Evolutionary conservation across 129 eudicot species (phyloP).

Genomic region (Centrapalus pauciflorus): DNA sequence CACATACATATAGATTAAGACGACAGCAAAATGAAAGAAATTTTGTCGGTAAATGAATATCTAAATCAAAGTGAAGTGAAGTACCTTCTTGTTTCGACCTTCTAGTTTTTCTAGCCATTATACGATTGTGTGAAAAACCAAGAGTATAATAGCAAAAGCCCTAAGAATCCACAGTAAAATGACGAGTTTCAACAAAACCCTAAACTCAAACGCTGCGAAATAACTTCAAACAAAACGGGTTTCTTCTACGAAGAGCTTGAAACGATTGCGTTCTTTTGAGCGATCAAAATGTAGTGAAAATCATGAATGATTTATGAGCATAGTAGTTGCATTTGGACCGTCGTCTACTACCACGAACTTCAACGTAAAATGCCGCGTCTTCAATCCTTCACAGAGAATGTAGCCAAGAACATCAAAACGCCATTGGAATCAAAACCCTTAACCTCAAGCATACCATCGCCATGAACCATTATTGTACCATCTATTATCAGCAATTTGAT

Average conservation of each 20-base stretch:
- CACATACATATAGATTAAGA: background rate
- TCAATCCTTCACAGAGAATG: background rate
- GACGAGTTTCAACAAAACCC: slow-evolving; percentile 19
- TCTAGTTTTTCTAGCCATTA: slow-evolving; percentile 25
- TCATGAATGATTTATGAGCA: background rate
- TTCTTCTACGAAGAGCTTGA: slow-evolving; percentile 11
- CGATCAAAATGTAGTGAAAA: slow-evolving; percentile 7
- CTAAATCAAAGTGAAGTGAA: background rate
- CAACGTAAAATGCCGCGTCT: slow-evolving; percentile 2
- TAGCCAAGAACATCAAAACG: background rate
- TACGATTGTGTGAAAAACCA: background rate
- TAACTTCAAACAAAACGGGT: slow-evolving; percentile 5
- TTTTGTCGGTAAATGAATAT: background rate
- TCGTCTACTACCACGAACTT: background rate
- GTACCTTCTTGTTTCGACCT: slow-evolving; percentile 35
- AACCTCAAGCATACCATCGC: background rate
- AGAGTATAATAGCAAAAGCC: slow-evolving; percentile 1
- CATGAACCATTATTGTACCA: background rate
- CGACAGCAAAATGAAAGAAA: background rate
- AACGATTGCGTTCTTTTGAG: slow-evolving; percentile 1
- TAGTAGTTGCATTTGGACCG: background rate
- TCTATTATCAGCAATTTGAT: slow-evolving; percentile 1
- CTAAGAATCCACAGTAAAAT: background rate
- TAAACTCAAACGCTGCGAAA: slow-evolving; percentile 1
- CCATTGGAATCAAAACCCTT: background rate